Evolutionary conservation across 108 stramenopile genomes (phyloP).

Genomic region (Licmophora abbreviata): DNA sequence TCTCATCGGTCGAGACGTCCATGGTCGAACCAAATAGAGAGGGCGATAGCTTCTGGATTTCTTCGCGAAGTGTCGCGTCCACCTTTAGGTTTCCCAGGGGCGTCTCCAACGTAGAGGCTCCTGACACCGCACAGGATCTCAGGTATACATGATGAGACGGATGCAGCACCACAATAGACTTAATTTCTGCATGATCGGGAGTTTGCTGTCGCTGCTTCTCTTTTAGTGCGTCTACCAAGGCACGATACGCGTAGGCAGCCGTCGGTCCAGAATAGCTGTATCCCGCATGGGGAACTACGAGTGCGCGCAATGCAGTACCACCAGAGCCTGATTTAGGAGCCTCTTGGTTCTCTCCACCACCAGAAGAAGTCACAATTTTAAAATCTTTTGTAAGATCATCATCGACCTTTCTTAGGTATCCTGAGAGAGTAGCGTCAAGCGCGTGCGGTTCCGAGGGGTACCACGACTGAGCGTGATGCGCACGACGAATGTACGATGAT

Average conservation of each 20-base stretch:
- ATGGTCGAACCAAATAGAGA: slow-evolving; percentile 42
- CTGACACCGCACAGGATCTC: slow-evolving; percentile 70
- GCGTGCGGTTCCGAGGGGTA: too few relatives aligned
- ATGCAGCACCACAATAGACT: slow-evolving; percentile 55
- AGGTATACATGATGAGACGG: slow-evolving; percentile 81
- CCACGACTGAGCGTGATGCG: slow-evolving; percentile 78
- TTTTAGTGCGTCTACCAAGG: slow-evolving; percentile 30
- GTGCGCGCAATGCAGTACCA: too few relatives aligned
- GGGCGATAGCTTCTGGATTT: slow-evolving; percentile 25
- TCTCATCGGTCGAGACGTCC: slow-evolving; percentile 52
- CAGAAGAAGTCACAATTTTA: not conserved
- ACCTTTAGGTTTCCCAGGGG: slow-evolving; percentile 64
- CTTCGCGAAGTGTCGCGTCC: slow-evolving; percentile 46
- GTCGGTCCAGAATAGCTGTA: slow-evolving; percentile 81
- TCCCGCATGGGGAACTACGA: slow-evolving; percentile 81
- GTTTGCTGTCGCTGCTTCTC: slow-evolving; percentile 18
- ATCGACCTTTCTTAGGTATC: too few relatives aligned
- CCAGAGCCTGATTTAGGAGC: too few relatives aligned
- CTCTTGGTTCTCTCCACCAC: slow-evolving; percentile 12
- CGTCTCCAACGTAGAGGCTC: slow-evolving; percentile 42
- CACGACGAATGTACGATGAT: slow-evolving; percentile 42
- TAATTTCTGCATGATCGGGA: slow-evolving; percentile 2
- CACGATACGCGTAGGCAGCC: slow-evolving; percentile 64
- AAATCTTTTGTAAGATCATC: slow-evolving; percentile 3
- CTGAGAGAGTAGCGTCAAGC: too few relatives aligned